These are phyloP conservation scores for Podospora tetraspora DNA, from an alignment of 495 filamentous ascomycete genomes.

Conservation along the genomic window DNA sequence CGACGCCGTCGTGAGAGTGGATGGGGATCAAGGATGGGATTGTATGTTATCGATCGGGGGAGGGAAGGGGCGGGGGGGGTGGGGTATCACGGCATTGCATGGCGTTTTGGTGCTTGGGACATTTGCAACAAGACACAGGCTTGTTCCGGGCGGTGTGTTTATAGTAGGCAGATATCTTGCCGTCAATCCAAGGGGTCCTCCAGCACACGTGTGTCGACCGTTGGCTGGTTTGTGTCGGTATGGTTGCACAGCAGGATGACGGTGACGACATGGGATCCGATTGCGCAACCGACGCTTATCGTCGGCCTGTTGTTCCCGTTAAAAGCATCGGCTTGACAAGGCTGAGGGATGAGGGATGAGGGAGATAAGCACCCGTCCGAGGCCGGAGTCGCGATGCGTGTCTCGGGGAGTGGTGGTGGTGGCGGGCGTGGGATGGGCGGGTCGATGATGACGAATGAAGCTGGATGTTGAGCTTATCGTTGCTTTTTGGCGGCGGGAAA, in stretches of 20 bases:
- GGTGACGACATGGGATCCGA: neutral
- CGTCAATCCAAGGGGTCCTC: neutral
- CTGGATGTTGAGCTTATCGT: neutral
- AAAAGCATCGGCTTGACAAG: neutral
- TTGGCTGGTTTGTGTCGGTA: neutral
- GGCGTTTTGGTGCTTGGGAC: conserved; percentile 11
- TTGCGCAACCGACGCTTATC: neutral
- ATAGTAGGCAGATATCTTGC: neutral
- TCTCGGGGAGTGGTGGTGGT: neutral
- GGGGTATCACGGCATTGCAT: conserved; percentile 11
- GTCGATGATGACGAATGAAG: neutral
- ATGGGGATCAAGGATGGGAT: neutral
- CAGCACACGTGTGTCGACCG: neutral
- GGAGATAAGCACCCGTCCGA: neutral
- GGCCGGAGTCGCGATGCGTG: neutral
- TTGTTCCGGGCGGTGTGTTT: neutral
- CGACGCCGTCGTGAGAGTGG: neutral
- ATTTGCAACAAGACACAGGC: neutral
- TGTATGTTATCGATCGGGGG: neutral
- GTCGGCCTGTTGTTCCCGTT: neutral
- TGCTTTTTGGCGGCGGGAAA: neutral
- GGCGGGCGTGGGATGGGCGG: neutral
- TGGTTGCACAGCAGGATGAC: neutral
- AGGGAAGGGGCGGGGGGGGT: neutral
- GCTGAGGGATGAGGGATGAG: neutral